Evolutionary conservation across 257 asterid species (phyloP).

Genomic region (Lithospermum erythrorhizon): DNA sequence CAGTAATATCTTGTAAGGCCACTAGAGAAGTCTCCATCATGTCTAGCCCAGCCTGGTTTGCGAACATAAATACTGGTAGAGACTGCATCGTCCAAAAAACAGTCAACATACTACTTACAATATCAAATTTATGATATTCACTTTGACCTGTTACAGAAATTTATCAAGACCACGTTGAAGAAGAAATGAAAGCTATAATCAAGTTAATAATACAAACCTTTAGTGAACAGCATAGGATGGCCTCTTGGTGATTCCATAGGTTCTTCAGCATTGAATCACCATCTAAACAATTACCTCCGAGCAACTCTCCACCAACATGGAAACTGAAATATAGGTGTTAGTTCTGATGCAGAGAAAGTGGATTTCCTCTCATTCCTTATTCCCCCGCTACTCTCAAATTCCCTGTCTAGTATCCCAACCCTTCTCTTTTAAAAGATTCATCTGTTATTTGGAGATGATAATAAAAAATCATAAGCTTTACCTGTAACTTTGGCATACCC

Average conservation of each 20-base stretch:
- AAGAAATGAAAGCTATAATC: too few species aligned
- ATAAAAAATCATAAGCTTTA: neutral
- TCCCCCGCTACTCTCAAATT: too few species aligned
- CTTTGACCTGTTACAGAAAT: neutral
- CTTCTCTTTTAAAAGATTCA: too few species aligned
- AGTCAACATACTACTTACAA: neutral
- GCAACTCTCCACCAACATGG: slow-evolving; percentile 71
- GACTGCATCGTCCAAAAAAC: slow-evolving; percentile 38
- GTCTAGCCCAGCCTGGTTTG: slow-evolving; percentile 92
- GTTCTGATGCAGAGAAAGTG: neutral
- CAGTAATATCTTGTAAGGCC: slow-evolving; percentile 73
- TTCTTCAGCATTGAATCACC: slow-evolving; percentile 59
- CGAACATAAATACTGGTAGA: slow-evolving; percentile 69
- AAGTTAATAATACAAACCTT: slow-evolving; percentile 37
- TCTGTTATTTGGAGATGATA: too few species aligned
- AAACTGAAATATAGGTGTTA: slow-evolving; percentile 29
- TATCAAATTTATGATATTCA: too few species aligned
- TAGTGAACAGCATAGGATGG: slow-evolving; percentile 87
- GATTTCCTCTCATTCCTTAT: too few species aligned
- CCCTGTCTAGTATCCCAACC: too few species aligned
- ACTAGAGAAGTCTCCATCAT: slow-evolving; percentile 93
- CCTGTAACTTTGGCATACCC: slow-evolving; percentile 98
- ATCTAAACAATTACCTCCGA: slow-evolving; percentile 34
- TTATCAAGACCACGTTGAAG: neutral
- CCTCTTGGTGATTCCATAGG: slow-evolving; percentile 96